phyloP scores from a whole-genome alignment of 2,329 filamentous ascomycete species.

The Claviceps digitariae region DNA sequence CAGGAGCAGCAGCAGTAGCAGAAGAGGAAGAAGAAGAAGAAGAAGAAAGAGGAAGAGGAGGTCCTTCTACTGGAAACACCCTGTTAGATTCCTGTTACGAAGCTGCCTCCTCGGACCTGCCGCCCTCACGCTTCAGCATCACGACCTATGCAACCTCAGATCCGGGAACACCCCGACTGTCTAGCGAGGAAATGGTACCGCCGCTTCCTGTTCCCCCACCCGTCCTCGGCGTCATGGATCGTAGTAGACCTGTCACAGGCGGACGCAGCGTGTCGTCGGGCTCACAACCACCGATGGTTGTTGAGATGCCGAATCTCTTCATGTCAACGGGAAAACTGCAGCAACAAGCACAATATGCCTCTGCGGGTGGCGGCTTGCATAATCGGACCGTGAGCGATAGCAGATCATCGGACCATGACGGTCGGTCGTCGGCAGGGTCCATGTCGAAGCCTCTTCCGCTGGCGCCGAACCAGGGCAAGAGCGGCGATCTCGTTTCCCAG shows the following conservation, averaged over 20 bases:
- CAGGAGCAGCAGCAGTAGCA: background rate
- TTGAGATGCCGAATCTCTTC: slow-evolving; percentile 14
- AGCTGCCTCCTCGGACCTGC: slow-evolving; percentile 30
- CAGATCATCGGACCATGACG: slow-evolving; percentile 7
- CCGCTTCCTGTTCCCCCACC: slow-evolving; percentile 13
- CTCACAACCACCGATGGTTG: slow-evolving; percentile 14
- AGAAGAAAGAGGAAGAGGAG: background rate
- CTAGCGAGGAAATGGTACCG: slow-evolving; percentile 12
- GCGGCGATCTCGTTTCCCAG: slow-evolving; percentile 50
- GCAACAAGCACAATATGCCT: background rate
- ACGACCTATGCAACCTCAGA: slow-evolving; percentile 45
- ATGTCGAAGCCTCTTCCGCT: slow-evolving; percentile 46
- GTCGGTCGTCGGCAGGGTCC: slow-evolving; percentile 22
- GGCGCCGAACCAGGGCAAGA: slow-evolving; percentile 44
- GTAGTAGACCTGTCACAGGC: slow-evolving; percentile 17
- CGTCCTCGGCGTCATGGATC: slow-evolving; percentile 17
- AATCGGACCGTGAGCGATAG: slow-evolving; percentile 3
- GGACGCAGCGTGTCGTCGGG: slow-evolving; percentile 10
- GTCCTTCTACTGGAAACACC: background rate
- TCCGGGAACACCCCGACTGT: slow-evolving; percentile 14
- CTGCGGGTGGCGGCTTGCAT: background rate
- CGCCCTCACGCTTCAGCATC: slow-evolving; percentile 48
- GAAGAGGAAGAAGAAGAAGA: too few relatives aligned
- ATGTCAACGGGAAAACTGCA: background rate
- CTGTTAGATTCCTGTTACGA: slow-evolving; percentile 10